These are phyloP conservation scores for Dissophora globulifera DNA, from an alignment of 192 early-diverging fungal genomes.

Conservation along the genomic window DNA sequence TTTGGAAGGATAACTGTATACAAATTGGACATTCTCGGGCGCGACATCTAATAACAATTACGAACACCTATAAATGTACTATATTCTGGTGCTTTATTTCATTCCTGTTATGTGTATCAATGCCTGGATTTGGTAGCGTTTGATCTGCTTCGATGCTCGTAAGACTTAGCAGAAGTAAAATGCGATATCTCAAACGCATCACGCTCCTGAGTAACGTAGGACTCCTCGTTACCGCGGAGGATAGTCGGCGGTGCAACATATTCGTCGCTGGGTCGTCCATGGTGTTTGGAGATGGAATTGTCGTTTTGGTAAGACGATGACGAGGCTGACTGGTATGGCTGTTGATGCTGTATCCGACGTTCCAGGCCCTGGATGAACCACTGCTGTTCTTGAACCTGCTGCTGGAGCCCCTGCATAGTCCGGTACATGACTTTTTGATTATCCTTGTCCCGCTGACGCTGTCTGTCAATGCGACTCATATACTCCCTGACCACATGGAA, in stretches of 20 bases:
- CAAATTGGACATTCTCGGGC: slow-evolving; percentile 72
- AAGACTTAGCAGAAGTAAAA: too few species aligned
- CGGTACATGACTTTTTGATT: slow-evolving; percentile 16
- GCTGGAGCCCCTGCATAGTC: slow-evolving; percentile 26
- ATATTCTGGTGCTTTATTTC: neutral
- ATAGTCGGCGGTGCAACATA: too few species aligned
- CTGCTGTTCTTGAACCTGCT: slow-evolving; percentile 26
- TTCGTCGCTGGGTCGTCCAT: too few species aligned
- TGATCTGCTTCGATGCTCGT: too few species aligned
- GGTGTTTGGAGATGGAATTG: too few species aligned
- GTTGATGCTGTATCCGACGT: neutral
- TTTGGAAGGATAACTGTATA: slow-evolving; percentile 88
- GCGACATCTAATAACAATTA: slow-evolving; percentile 14
- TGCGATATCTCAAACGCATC: too few species aligned
- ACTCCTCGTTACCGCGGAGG: too few species aligned
- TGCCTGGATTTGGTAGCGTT: too few species aligned
- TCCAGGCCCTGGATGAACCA: slow-evolving; percentile 18
- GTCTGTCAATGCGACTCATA: slow-evolving; percentile 19
- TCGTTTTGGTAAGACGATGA: neutral
- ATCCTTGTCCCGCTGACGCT: slow-evolving; percentile 34
- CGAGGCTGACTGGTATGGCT: neutral
- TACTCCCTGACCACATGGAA: slow-evolving; percentile 19
- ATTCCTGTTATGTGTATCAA: too few species aligned
- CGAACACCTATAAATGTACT: neutral
- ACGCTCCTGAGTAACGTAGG: too few species aligned